These are phyloP conservation scores for Penicillium silybi DNA, from an alignment of 495 filamentous ascomycete genomes.

Conservation along the genomic window DNA sequence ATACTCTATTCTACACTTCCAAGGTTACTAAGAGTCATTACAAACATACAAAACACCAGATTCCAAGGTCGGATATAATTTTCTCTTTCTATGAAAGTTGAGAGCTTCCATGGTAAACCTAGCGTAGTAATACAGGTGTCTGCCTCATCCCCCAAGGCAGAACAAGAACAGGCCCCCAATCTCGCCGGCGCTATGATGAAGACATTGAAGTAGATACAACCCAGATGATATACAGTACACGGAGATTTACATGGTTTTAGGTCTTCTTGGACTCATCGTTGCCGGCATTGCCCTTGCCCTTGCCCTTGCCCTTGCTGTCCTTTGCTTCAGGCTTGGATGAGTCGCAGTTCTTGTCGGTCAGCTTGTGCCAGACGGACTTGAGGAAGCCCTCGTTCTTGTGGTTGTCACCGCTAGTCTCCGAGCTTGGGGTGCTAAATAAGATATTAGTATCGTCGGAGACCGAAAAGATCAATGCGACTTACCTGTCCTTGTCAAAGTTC, in stretches of 20 bases:
- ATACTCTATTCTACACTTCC: background rate
- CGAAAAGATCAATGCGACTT: constrained; percentile 12
- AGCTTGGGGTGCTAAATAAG: constrained; percentile 8
- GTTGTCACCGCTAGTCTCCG: constrained; percentile 30
- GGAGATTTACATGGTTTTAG: constrained; percentile 21
- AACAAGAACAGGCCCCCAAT: constrained; percentile 26
- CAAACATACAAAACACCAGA: background rate
- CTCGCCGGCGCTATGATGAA: constrained; percentile 47
- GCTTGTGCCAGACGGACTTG: constrained; percentile 81
- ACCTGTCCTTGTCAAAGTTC: constrained; percentile 58
- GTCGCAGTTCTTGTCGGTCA: constrained; percentile 70
- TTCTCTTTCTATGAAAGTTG: constrained; percentile 8
- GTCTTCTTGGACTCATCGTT: constrained; percentile 52
- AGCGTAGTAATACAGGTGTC: constrained; percentile 28
- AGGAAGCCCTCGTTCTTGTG: constrained; percentile 80
- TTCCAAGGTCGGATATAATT: background rate
- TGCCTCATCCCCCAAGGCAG: constrained; percentile 12
- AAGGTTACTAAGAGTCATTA: background rate
- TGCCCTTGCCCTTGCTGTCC: constrained; percentile 20
- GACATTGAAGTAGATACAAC: constrained; percentile 33
- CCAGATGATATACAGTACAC: constrained; percentile 27
- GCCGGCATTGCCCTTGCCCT: constrained; percentile 37
- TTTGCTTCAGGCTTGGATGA: constrained; percentile 27
- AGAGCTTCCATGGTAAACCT: constrained; percentile 25
- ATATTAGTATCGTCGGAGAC: constrained; percentile 6